Evolutionary conservation across 805 yeast species (phyloP), one percentile per base, ranked within the genome.

Genomic region (Candida hispaniensis): DNA sequence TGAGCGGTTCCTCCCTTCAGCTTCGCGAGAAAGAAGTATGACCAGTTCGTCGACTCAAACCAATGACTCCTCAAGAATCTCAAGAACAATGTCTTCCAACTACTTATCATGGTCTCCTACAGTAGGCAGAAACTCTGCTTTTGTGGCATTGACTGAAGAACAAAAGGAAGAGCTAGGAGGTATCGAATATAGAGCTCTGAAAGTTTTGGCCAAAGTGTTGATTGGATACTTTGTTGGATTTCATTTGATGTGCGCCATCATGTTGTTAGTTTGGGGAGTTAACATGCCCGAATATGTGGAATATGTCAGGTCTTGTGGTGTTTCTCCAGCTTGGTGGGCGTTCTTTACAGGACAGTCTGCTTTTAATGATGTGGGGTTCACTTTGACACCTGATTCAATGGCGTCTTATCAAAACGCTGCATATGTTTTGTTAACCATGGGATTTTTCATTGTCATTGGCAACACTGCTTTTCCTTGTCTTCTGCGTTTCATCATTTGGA

Each of bases 161-260:
- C 97, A 91, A 54, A 85, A 82, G 49, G 93, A 80, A 41, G 99
- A 91, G 54, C 60, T 91, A 22, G 99, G 98, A 22, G 99, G 98
- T 32, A 95, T 91, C 10, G 99, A 91, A 51, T 91, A 91, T 53
- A 68, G 96, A 26, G 83, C 99, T 0, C 67, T 81, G 40, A 83
- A 83, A 50, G 59, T 85, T 7, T 59, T 91, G 39, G 72, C 79
- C 40, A 68, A 69, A 44, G 69, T 88, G 27, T 56, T 88, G 9
- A 51, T 72, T 1, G 40, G 55, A 5, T 91, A 81, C 50, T 85
- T 81, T 48, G 43, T 85, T 39, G 94, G 94, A 0, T 74, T 82
- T 49, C 83, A 80, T 48, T 41, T 79, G 4, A 55, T 78, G 12
- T 63, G 77, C 0, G 75, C 81, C 1, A 35, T 61, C n/a, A 35